phyloP scores from a whole-genome alignment of 2,329 filamentous ascomycete genomes.

The Pseudopyricularia javanii region DNA sequence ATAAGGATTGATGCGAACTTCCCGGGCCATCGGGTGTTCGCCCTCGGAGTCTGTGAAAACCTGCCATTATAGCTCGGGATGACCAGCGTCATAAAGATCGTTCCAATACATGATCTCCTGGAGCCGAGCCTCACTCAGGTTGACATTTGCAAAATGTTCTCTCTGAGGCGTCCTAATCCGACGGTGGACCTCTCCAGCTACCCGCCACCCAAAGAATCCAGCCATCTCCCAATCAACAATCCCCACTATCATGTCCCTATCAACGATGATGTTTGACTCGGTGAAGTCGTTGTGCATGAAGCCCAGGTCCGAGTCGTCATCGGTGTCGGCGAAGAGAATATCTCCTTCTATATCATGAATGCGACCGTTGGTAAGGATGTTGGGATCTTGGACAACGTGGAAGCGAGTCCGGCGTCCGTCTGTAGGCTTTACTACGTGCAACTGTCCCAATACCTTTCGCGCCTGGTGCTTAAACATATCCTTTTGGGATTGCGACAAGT shows the following conservation, averaged over 20 bases:
- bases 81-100: conserved; percentile 1
- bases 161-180: conserved; percentile 12
- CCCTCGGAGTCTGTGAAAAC: too few species aligned
- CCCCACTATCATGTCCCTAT: conserved; percentile 23
- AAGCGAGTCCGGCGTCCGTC: conserved; percentile 8
- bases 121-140: background rate
- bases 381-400: conserved; percentile 12
- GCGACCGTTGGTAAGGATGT: conserved; percentile 9
- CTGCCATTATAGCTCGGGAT: too few species aligned
- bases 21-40: too few species aligned
- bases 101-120: conserved; percentile 4
- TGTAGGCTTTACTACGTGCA: conserved; percentile 14
- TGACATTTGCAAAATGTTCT: conserved; percentile 10
- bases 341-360: conserved; percentile 20
- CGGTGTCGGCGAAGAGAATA: conserved; percentile 14
- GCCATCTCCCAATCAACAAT: conserved; percentile 30
- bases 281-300: conserved; percentile 27
- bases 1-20: too few species aligned
- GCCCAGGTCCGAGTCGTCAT: conserved; percentile 13
- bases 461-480: conserved; percentile 21
- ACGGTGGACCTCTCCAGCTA: conserved; percentile 14
- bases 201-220: conserved; percentile 19
- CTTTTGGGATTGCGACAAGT: conserved; percentile 18
- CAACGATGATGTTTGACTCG: conserved; percentile 22
- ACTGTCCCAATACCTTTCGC: conserved; percentile 15